phyloP scores from a whole-genome alignment of 139 green algal genomes.

The Zygnema circumcarinatum region DNA sequence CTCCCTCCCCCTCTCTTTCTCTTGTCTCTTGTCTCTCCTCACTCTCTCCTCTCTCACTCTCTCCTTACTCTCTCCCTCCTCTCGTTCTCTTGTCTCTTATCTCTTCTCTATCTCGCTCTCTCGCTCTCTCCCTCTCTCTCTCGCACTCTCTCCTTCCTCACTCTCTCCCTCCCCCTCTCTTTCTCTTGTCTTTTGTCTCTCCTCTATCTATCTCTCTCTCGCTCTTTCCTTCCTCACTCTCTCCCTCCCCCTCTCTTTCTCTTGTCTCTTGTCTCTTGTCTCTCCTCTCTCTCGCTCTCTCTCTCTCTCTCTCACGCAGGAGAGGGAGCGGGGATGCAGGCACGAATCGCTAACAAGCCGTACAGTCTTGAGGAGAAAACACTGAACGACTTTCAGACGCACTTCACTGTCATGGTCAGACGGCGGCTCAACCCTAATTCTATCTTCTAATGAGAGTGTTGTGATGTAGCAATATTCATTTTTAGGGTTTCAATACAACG shows the following conservation, averaged over 20 bases:
- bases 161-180: background rate
- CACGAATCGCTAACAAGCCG: slow-evolving; percentile 49
- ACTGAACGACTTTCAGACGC: slow-evolving; percentile 51
- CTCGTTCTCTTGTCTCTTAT: too few relatives aligned
- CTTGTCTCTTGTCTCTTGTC: background rate
- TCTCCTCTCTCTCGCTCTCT: background rate
- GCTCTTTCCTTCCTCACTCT: too few relatives aligned
- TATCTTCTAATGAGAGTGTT: background rate
- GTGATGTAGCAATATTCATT: background rate
- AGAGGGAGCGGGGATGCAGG: too few relatives aligned
- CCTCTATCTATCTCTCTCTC: background rate
- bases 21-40: background rate
- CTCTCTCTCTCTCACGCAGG: too few relatives aligned
- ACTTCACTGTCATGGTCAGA: slow-evolving; percentile 61
- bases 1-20: too few relatives aligned
- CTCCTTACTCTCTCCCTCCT: background rate
- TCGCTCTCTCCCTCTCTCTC: background rate
- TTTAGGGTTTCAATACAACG: background rate
- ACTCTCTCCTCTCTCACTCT: background rate
- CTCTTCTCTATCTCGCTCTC: background rate
- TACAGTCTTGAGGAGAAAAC: slow-evolving; percentile 29
- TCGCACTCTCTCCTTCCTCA: background rate
- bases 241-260: background rate
- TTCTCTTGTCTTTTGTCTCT: background rate
- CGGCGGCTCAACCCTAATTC: background rate